Percentiles rank a stretch among this genome's conserved stretches.
Evolutionary conservation across 1,284 basidiomycete species (phyloP).

Genomic region (Pseudozyma sp.): DNA sequence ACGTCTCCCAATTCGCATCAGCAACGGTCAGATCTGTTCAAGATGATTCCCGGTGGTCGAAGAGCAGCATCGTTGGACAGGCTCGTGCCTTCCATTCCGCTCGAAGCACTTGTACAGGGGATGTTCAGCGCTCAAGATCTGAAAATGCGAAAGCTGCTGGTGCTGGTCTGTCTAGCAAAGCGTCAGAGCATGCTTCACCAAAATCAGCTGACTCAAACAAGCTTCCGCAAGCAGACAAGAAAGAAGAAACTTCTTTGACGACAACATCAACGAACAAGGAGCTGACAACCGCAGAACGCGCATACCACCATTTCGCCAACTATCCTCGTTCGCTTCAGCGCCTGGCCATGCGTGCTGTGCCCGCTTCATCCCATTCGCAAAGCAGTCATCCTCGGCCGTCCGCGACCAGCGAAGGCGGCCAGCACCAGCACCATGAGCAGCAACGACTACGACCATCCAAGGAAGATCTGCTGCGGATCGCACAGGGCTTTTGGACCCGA

Average conservation of each 20-base stretch:
- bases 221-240: background rate
- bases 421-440: conserved; percentile 21
- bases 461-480: conserved; percentile 82
- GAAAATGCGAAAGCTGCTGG: background rate
- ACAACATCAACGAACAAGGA: conserved; percentile 18
- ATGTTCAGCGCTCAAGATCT: background rate
- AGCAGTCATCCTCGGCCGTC: conserved; percentile 10
- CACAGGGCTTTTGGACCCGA: conserved; percentile 89
- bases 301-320: conserved; percentile 58
- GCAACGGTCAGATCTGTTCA: background rate
- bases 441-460: conserved; percentile 55
- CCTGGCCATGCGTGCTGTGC: conserved; percentile 59
- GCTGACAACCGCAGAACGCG: conserved; percentile 34
- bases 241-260: background rate
- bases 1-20: background rate
- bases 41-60: too few relatives aligned
- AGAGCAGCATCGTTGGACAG: background rate
- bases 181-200: background rate
- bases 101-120: background rate
- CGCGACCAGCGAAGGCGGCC: conserved; percentile 7
- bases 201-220: background rate
- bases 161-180: background rate
- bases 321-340: conserved; percentile 61
- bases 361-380: conserved; percentile 13
- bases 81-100: background rate